A percentile compares a stretch with the other conserved stretches of the same genome.
phyloP scores from a whole-genome alignment of 371 early-diverging fungal genomes.

The Mucor sp. region DNA sequence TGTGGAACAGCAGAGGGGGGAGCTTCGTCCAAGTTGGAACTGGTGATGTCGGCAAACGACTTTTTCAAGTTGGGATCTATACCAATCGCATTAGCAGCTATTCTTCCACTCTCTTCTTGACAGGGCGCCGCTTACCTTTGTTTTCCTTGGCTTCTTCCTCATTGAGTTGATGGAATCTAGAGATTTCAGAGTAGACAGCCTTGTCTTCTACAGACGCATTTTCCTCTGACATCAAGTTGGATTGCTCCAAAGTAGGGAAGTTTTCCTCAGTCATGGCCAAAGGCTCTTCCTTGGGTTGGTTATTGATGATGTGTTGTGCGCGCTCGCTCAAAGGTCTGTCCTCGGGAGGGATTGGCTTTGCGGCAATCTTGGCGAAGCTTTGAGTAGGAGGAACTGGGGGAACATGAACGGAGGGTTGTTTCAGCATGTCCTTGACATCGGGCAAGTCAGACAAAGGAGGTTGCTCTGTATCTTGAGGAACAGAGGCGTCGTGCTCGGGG shows the following conservation, averaged over 20 bases:
- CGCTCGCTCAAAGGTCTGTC: slow-evolving; percentile 26
- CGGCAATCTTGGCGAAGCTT: slow-evolving; percentile 46
- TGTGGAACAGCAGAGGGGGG: slow-evolving; percentile 41
- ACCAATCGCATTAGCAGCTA: background rate
- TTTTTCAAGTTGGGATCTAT: slow-evolving; percentile 10
- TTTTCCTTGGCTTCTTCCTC: slow-evolving; percentile 3
- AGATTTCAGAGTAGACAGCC: slow-evolving; percentile 32
- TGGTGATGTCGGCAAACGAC: slow-evolving; percentile 43
- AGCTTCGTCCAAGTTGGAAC: slow-evolving; percentile 38
- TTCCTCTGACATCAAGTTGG: slow-evolving; percentile 33
- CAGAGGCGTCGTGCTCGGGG: slow-evolving; percentile 19
- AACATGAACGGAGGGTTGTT: slow-evolving; percentile 37
- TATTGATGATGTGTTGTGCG: slow-evolving; percentile 13
- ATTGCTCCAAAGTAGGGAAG: slow-evolving; percentile 40
- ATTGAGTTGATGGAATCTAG: slow-evolving; percentile 25
- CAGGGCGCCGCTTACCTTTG: background rate
- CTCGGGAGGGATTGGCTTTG: slow-evolving; percentile 34
- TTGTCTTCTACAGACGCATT: slow-evolving; percentile 25
- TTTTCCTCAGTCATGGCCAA: slow-evolving; percentile 29
- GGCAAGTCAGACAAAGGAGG: slow-evolving; percentile 34
- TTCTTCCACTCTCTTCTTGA: background rate
- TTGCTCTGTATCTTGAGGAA: background rate
- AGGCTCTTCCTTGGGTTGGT: slow-evolving; percentile 18
- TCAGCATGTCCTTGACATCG: slow-evolving; percentile 47
- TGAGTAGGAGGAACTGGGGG: slow-evolving; percentile 37